phyloP scores from a whole-genome alignment of 768 basidiomycete genomes.

The Collybia sordida region DNA sequence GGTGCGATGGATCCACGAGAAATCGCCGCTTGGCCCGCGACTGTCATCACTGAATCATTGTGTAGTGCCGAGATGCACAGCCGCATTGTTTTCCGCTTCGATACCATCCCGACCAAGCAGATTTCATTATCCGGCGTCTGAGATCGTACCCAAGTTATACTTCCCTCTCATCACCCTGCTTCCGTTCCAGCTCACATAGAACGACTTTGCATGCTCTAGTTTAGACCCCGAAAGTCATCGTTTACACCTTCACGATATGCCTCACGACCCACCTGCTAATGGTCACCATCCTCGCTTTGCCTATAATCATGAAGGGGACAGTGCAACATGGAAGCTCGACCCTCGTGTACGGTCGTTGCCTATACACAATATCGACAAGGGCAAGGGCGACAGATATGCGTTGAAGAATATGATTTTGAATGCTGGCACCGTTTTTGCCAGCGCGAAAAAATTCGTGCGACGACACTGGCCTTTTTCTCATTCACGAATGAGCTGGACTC shows the following conservation, averaged over 20 bases:
- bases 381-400: conserved; percentile 30
- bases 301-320: conserved; percentile 20
- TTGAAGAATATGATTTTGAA: conserved; percentile 20
- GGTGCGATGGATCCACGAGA: conserved; percentile 66
- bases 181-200: neutral
- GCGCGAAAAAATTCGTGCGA: conserved; percentile 20
- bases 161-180: neutral
- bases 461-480: conserved; percentile 22
- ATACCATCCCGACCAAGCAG: too few relatives aligned
- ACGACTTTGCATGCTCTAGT: conserved; percentile 9
- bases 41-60: too few relatives aligned
- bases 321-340: conserved; percentile 27
- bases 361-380: conserved; percentile 27
- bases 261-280: conserved; percentile 19
- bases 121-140: too few relatives aligned
- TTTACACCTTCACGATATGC: conserved; percentile 17
- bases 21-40: too few relatives aligned
- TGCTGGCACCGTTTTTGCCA: conserved; percentile 22
- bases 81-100: too few relatives aligned
- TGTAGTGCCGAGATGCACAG: too few relatives aligned
- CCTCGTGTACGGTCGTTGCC: conserved; percentile 23
- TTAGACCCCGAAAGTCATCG: conserved; percentile 6
- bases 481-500: conserved; percentile 24
- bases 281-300: conserved; percentile 22
- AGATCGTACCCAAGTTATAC: too few relatives aligned